phyloP scores from a whole-genome alignment of 2,329 filamentous ascomycete species.

The Aspergillus persii region DNA sequence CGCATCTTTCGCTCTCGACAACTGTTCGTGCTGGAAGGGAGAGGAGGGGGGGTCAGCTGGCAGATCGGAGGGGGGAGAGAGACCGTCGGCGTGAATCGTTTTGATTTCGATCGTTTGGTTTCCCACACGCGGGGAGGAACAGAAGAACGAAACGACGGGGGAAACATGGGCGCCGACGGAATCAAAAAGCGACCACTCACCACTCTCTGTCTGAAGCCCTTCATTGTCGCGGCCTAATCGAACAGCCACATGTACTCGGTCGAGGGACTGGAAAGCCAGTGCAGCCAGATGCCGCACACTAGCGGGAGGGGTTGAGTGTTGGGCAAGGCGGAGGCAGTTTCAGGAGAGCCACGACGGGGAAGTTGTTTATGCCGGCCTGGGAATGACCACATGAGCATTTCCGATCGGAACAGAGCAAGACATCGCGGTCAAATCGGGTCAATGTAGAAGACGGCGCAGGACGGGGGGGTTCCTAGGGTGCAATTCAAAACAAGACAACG shows the following conservation, averaged over 20 bases:
- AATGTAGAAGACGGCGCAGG: neutral
- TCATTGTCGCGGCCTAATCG: conserved; percentile 66
- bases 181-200: conserved; percentile 57
- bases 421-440: conserved; percentile 6
- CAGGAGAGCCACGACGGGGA: conserved; percentile 23
- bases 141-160: conserved; percentile 20
- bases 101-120: neutral
- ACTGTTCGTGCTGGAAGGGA: conserved; percentile 67
- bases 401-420: conserved; percentile 15
- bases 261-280: conserved; percentile 30
- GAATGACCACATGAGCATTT: conserved; percentile 29
- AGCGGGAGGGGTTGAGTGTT: conserved; percentile 29
- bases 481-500: neutral
- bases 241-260: conserved; percentile 37
- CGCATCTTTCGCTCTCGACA: conserved; percentile 83
- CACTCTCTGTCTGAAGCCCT: conserved; percentile 95
- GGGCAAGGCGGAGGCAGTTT: conserved; percentile 20
- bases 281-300: conserved; percentile 36
- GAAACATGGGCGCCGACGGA: conserved; percentile 12
- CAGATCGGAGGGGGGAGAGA: neutral
- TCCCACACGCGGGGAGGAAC: conserved; percentile 4
- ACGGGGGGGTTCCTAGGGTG: neutral
- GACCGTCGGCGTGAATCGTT: neutral
- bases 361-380: conserved; percentile 33
- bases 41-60: neutral